Evolutionary conservation across 2,329 filamentous ascomycete genomes (phyloP).

Genomic region (Harringtonia aguacate): DNA sequence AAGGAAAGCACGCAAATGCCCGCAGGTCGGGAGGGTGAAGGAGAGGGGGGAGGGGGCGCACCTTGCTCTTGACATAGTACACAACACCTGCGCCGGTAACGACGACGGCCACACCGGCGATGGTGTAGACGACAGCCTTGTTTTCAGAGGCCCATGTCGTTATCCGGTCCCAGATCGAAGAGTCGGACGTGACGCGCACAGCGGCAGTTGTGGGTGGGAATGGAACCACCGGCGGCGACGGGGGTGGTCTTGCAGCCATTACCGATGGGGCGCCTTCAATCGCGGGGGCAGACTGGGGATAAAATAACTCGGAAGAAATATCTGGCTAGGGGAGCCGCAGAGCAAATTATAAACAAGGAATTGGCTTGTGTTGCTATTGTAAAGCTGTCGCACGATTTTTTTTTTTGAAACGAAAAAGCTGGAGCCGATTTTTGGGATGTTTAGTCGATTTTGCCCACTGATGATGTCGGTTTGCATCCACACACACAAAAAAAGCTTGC

Average conservation of each 20-base stretch:
- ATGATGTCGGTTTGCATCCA: constrained; percentile 12
- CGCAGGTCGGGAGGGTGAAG: too few species aligned
- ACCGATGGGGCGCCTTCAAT: not conserved
- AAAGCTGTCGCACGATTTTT: too few species aligned
- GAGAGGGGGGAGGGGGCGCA: constrained; percentile 23
- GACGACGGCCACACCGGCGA: constrained; percentile 87
- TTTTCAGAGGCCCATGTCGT: constrained; percentile 90
- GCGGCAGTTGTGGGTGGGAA: constrained; percentile 27
- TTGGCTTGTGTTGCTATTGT: too few species aligned
- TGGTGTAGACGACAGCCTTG: constrained; percentile 90
- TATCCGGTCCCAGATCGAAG: constrained; percentile 79
- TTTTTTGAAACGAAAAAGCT: not conserved
- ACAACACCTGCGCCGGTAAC: constrained; percentile 84
- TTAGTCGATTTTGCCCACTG: constrained; percentile 8
- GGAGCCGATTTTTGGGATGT: not conserved
- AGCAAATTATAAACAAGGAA: too few species aligned
- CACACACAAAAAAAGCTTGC: constrained; percentile 8
- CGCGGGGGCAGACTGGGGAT: not conserved
- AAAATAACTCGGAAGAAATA: not conserved
- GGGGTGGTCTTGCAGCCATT: constrained; percentile 30
- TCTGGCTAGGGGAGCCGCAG: not conserved
- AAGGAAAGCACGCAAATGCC: not conserved
- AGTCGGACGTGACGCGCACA: constrained; percentile 43
- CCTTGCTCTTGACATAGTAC: constrained; percentile 69
- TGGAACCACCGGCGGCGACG: constrained; percentile 21